These are phyloP conservation scores for Exophiala viscosa DNA, from an alignment of 2,329 filamentous ascomycete genomes.

Conservation along the genomic window DNA sequence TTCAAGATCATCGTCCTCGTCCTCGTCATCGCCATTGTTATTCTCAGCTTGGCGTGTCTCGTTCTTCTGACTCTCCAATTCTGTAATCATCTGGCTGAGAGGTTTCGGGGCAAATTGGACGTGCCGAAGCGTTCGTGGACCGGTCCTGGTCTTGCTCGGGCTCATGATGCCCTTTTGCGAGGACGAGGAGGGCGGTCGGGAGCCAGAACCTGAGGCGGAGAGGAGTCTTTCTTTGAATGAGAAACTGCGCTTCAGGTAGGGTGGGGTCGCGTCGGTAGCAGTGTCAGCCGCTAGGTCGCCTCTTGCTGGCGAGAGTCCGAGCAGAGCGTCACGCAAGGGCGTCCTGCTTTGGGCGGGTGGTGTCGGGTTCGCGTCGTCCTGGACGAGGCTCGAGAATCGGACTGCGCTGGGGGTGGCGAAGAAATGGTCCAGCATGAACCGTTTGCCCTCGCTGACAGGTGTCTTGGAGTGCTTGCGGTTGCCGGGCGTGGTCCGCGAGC, in stretches of 20 bases:
- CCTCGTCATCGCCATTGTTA: constrained; percentile 36
- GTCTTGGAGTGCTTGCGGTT: constrained; percentile 32
- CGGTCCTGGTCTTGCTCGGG: constrained; percentile 11
- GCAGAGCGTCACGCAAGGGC: constrained; percentile 17
- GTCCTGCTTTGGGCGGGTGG: constrained; percentile 26
- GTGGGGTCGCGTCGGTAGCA: constrained; percentile 21
- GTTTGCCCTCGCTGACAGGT: constrained; percentile 43
- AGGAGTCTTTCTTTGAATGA: constrained; percentile 29
- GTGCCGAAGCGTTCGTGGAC: constrained; percentile 17
- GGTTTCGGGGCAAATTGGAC: constrained; percentile 14
- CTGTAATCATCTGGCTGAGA: constrained; percentile 24
- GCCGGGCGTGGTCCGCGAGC: constrained; percentile 27
- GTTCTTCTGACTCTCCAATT: constrained; percentile 8
- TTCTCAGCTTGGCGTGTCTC: constrained; percentile 33
- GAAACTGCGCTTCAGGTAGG: constrained; percentile 26
- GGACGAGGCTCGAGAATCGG: constrained; percentile 39
- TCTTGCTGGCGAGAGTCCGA: constrained; percentile 11
- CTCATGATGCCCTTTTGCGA: constrained; percentile 1
- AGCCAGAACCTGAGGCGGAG: constrained; percentile 15
- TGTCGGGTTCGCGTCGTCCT: constrained; percentile 2
- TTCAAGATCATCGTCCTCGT: constrained; percentile 44
- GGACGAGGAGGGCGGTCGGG: neutral
- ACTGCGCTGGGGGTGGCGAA: constrained; percentile 45
- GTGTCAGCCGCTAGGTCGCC: neutral
- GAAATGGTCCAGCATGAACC: constrained; percentile 43